Base-by-base conservation (phyloP, 2,329 filamentous ascomycete species). In the Apiospora saccharicola region DNA sequence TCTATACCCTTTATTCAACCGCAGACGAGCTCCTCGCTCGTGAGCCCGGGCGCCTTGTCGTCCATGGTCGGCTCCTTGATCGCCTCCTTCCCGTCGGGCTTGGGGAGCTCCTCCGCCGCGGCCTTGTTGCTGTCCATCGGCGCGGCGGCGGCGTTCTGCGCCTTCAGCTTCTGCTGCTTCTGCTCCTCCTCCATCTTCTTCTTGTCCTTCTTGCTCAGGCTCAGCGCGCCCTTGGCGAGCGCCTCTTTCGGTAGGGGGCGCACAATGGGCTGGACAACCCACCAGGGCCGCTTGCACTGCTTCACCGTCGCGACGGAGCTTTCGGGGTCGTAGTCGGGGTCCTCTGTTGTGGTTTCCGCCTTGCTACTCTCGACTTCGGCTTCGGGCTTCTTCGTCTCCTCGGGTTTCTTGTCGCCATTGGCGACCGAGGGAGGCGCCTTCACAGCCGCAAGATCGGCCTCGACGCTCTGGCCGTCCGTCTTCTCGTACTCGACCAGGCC, bases 231-330 rank as follows among this genome's bases (percentile, higher is more conserved):
- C 80, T 94, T 95, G 74, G 92, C 91, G 75, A 96, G 78, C 2
- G 96, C 96, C 84, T 98, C 96, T 76, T 93, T 93, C 0, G 96
- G 96, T 78, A 98, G 81, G 53, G 95, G 95, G 71, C 95, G 86
- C 8, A 98, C 89, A 78, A 97, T 94, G 4, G 96, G 92, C 84
- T 98, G 95, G 70, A 91, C 94, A 4, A 98, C 88, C 94, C 94
- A 98, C 89, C 92, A 98, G 0, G 95, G 95, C 75, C 94, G 85
- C 80, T 91, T 92, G 79, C 94, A 97, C 73, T 90, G 86, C 71
- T 88, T 89, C 37, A 96, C 90, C 0, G 93, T 91, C 12, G 89
- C 90, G 24, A 90, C 83, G 5, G 91, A 93, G 80, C 88, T 92
- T 78, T 90, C 86, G 0, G 83, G 82, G 67, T 88, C 86, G 1